phyloP scores from a whole-genome alignment of 345 rosid genomes.

The Brassica cretica region DNA sequence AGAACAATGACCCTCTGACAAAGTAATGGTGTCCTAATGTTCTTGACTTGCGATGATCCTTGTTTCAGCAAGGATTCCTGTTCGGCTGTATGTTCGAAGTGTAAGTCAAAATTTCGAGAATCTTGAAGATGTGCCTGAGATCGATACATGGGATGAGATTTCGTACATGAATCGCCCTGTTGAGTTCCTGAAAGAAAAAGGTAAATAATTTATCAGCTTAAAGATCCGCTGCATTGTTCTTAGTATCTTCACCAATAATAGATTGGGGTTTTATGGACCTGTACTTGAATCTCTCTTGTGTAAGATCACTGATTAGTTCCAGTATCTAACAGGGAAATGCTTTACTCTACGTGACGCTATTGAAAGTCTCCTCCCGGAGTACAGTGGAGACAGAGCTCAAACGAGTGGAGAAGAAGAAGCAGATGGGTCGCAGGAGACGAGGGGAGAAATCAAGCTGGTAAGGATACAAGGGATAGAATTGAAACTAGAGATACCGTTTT shows the following conservation, averaged over 20 bases:
- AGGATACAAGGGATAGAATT: slow-evolving; percentile 91
- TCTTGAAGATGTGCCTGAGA: slow-evolving; percentile 58
- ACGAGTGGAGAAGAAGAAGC: slow-evolving; percentile 42
- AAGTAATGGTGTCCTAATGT: not conserved
- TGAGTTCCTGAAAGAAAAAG: slow-evolving; percentile 71
- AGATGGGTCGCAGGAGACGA: slow-evolving; percentile 22
- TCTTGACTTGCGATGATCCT: not conserved
- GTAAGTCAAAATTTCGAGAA: slow-evolving; percentile 61
- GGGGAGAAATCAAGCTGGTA: slow-evolving; percentile 60
- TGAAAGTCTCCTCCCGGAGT: slow-evolving; percentile 61
- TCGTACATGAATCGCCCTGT: slow-evolving; percentile 74
- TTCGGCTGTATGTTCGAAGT: slow-evolving; percentile 70
- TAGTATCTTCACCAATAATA: slow-evolving; percentile 13
- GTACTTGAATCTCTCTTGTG: slow-evolving; percentile 5
- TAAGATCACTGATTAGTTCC: slow-evolving; percentile 7
- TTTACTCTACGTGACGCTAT: slow-evolving; percentile 67
- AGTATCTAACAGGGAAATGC: slow-evolving; percentile 55
- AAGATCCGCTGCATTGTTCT: slow-evolving; percentile 2
- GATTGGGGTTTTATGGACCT: not conserved
- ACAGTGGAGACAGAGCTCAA: slow-evolving; percentile 34
- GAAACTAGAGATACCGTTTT: slow-evolving; percentile 76
- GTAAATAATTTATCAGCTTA: slow-evolving; percentile 32
- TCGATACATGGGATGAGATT: slow-evolving; percentile 83
- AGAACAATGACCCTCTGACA: not conserved
- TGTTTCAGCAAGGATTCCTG: slow-evolving; percentile 73